Percentiles rank a stretch among this genome's conserved stretches.
Evolutionary conservation across 2,329 filamentous ascomycete species (phyloP).

Genomic region (Dactylellina cionopaga): DNA sequence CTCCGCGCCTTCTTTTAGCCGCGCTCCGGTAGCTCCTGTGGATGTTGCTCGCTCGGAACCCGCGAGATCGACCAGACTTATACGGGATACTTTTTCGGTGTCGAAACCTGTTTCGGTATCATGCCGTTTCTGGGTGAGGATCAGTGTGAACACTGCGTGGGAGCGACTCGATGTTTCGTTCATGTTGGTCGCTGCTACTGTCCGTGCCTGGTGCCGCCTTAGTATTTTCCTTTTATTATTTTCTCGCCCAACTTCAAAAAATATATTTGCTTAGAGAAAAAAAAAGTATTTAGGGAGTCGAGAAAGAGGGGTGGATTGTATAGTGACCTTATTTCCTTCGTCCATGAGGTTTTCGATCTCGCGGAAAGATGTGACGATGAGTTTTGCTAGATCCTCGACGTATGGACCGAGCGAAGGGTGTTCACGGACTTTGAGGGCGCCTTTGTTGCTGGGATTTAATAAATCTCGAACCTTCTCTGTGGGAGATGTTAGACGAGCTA

Average conservation of each 20-base stretch:
- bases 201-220: conserved; percentile 70
- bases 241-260: too few relatives aligned
- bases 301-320: neutral
- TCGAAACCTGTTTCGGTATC: conserved; percentile 95
- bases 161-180: conserved; percentile 99
- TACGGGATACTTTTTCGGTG: conserved; percentile 96
- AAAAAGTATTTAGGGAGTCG: neutral
- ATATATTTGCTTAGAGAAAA: neutral
- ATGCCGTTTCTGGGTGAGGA: conserved; percentile 90
- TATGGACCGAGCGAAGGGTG: conserved; percentile 98
- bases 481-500: neutral
- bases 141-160: conserved; percentile 96
- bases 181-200: conserved; percentile 98
- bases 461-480: conserved; percentile 89
- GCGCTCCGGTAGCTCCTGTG: conserved; percentile 92
- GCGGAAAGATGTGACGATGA: conserved; percentile 89
- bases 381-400: conserved; percentile 94
- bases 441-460: conserved; percentile 92
- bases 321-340: conserved; percentile 83
- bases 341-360: conserved; percentile 99
- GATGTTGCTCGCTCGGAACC: conserved; percentile 97
- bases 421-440: conserved; percentile 95
- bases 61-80: conserved; percentile 95
- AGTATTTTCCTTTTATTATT: conserved; percentile 24
- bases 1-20: conserved; percentile 95